Conservation (phyloP, 805 yeast genomes). For the Saccharomyces mikatae region DNA sequence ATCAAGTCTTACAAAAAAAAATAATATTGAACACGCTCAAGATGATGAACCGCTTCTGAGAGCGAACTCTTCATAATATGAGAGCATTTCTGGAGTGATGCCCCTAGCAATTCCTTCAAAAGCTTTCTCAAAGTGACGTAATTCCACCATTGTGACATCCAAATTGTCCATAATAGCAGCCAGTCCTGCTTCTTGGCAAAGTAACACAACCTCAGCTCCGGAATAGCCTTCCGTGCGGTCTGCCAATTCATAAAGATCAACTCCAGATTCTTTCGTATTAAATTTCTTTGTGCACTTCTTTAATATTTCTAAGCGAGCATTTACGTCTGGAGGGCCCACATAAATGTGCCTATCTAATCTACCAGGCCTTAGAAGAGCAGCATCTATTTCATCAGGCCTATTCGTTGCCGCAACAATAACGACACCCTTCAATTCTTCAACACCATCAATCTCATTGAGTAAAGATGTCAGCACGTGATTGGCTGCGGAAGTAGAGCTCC, state of each 20-base stretch:
- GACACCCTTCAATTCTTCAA: constrained; percentile 89
- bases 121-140: constrained; percentile 66
- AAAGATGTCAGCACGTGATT: constrained; percentile 84
- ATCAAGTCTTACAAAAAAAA: not conserved
- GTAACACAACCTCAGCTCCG: constrained; percentile 88
- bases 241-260: constrained; percentile 49
- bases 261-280: constrained; percentile 39
- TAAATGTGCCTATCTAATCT: constrained; percentile 88
- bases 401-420: constrained; percentile 94
- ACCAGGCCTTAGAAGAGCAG: constrained; percentile 92
- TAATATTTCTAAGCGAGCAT: constrained; percentile 73
- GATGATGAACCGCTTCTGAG: constrained; percentile 34
- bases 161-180: constrained; percentile 82
- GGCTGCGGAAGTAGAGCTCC: constrained; percentile 55
- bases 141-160: constrained; percentile 44
- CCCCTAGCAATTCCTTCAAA: constrained; percentile 61
- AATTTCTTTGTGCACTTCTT: constrained; percentile 62
- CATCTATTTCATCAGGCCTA: constrained; percentile 86
- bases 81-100: constrained; percentile 79
- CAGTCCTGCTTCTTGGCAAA: constrained; percentile 93
- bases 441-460: constrained; percentile 93
- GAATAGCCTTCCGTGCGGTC: constrained; percentile 78
- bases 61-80: constrained; percentile 52
- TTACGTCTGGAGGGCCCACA: constrained; percentile 83
- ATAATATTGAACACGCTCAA: constrained; percentile 1